Conservation (phyloP, 2,329 filamentous ascomycete genomes). For the Neospermospora avenae region DNA sequence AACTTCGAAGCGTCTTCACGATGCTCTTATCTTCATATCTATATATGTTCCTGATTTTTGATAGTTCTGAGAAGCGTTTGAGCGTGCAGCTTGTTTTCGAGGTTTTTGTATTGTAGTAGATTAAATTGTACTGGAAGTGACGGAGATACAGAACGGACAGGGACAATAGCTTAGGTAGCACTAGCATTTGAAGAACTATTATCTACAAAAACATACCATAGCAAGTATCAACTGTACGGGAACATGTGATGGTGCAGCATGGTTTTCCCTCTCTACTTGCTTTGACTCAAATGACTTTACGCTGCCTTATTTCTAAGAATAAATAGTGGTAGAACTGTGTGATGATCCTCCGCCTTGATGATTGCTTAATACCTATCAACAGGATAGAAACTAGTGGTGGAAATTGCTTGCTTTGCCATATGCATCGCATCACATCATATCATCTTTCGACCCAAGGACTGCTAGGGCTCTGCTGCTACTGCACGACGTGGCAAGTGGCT, state of each 20-base stretch:
- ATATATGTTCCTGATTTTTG: neutral
- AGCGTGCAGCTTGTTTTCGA: neutral
- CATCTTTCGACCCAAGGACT: neutral
- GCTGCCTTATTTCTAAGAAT: too few species aligned
- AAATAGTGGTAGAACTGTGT: too few species aligned
- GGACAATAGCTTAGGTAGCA: neutral
- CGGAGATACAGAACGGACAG: neutral
- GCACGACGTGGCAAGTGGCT: constrained; percentile 2
- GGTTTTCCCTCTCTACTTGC: too few species aligned
- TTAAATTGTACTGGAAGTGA: too few species aligned
- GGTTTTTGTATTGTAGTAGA: neutral
- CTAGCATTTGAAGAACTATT: too few species aligned
- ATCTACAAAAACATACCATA: too few species aligned
- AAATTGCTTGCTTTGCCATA: neutral
- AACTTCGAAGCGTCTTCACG: neutral
- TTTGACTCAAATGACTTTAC: too few species aligned
- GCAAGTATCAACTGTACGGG: too few species aligned
- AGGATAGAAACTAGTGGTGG: neutral
- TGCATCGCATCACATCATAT: neutral
- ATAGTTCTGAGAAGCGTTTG: neutral
- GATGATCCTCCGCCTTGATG: too few species aligned
- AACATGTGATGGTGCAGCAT: too few species aligned
- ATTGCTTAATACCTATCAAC: too few species aligned
- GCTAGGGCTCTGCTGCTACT: neutral
- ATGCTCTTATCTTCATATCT: neutral